Base-by-base conservation (phyloP, 805 yeast species). In the Wickerhamomyces bisporus region DNA sequence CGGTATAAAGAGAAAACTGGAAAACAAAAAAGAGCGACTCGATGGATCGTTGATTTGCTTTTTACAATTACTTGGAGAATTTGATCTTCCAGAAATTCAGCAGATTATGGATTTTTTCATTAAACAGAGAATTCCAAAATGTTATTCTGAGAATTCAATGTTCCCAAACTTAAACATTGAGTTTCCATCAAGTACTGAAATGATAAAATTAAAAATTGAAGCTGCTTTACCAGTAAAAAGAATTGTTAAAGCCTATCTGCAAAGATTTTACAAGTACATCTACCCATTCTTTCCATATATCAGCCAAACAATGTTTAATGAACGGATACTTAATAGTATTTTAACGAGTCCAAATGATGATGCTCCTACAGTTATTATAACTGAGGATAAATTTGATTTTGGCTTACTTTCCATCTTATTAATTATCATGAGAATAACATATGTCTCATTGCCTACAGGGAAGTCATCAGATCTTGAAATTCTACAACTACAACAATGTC, bases 201-300 rank as follows among this genome's bases (percentile, higher is more conserved):
- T 50, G 3, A 40, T 64, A 12, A 62, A 66, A 34, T 52, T 52
- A 17, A 50, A 57, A 35, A 57, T 68, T 9, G 62, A 61, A 41
- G 30, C 47, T 3, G 50, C 61, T 0, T 46, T 71, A 6, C 79
- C 80, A 0, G 45, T 56, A 4, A 58, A 52, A 31, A 56, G 53
- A 17, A 58, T 68, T 2, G 52, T 67, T 5, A 71, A 70, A 69
- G 47, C 63, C 24, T 59, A 71, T 21, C 36, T 73, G 18, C 60
- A 61, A 15, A 45, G 73, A 3, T 75, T 64, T 47, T 73, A 71
- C 52, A 48, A 50, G 16, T 59, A 57, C 45, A 47, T 73, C 6
- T 71, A 72, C 47, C 73, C 77, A 2, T 71, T 66, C 44, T 60
- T 65, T 57, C 79, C 80, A 2, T 71, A 55, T 34, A 30, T 74